Evolutionary conservation across 2,329 filamentous ascomycete species (phyloP).

Genomic region (Sclerotinia nivalis): DNA sequence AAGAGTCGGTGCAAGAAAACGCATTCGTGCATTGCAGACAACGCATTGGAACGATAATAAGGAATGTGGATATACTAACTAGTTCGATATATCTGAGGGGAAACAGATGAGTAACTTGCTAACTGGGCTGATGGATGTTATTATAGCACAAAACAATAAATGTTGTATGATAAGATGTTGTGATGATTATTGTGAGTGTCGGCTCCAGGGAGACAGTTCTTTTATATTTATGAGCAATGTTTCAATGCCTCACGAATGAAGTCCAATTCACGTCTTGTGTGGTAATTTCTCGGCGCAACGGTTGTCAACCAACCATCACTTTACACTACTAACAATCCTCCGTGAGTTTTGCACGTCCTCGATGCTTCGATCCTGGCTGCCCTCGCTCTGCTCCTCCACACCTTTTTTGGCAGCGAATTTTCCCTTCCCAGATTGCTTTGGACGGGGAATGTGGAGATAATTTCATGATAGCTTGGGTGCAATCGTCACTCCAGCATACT

Average conservation of each 20-base stretch:
- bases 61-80: slow-evolving; percentile 7
- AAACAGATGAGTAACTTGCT: background rate
- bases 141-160: slow-evolving; percentile 3
- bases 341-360: slow-evolving; percentile 38
- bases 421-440: slow-evolving; percentile 30
- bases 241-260: slow-evolving; percentile 12
- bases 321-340: slow-evolving; percentile 30
- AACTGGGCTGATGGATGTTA: background rate
- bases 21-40: background rate
- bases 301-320: slow-evolving; percentile 34
- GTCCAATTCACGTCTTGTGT: slow-evolving; percentile 12
- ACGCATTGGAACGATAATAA: background rate
- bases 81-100: background rate
- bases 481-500: slow-evolving; percentile 27
- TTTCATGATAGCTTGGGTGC: slow-evolving; percentile 34
- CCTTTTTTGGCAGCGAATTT: slow-evolving; percentile 33
- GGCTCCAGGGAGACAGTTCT: slow-evolving; percentile 8
- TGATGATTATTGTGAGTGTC: slow-evolving; percentile 9
- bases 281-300: slow-evolving; percentile 5
- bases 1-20: background rate
- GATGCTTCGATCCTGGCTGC: slow-evolving; percentile 35
- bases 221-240: slow-evolving; percentile 19
- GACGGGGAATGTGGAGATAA: slow-evolving; percentile 33
- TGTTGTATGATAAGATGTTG: background rate
- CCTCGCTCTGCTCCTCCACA: slow-evolving; percentile 38